Evolutionary conservation across 2,329 filamentous ascomycete genomes (phyloP).

Genomic region (Ascocoryne sarcoides): DNA sequence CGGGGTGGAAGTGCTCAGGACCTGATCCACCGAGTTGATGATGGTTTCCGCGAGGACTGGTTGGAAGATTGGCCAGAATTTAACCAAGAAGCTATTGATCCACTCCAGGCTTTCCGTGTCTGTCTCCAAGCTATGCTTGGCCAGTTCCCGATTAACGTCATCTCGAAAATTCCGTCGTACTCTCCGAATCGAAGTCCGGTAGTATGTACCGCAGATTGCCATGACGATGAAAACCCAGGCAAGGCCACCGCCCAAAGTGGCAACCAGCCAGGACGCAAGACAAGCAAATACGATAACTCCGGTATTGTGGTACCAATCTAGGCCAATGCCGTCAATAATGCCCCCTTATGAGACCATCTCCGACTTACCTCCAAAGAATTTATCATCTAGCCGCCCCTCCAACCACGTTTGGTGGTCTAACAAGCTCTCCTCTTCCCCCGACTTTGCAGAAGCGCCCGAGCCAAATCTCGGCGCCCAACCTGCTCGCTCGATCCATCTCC

Average conservation of each 20-base stretch:
- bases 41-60: slow-evolving; percentile 88
- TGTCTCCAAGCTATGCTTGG: slow-evolving; percentile 77
- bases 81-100: slow-evolving; percentile 98
- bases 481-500: slow-evolving; percentile 47
- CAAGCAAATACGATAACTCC: slow-evolving; percentile 92
- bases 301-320: slow-evolving; percentile 97
- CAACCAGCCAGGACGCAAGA: slow-evolving; percentile 81
- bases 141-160: slow-evolving; percentile 82
- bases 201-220: slow-evolving; percentile 88
- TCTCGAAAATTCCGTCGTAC: slow-evolving; percentile 94
- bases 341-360: background rate
- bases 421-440: slow-evolving; percentile 52
- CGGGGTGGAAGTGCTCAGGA: slow-evolving; percentile 84
- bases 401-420: slow-evolving; percentile 84
- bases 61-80: slow-evolving; percentile 99
- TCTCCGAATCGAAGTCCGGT: slow-evolving; percentile 86
- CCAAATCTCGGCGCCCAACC: slow-evolving; percentile 89
- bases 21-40: slow-evolving; percentile 90
- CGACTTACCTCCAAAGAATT: slow-evolving; percentile 72
- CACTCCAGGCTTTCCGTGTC: slow-evolving; percentile 92
- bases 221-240: slow-evolving; percentile 92
- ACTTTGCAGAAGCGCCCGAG: slow-evolving; percentile 43
- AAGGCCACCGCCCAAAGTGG: slow-evolving; percentile 80
- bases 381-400: slow-evolving; percentile 76
- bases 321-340: background rate